Evolutionary conservation across 495 filamentous ascomycete species (phyloP).

Genomic region (Penicillium chermesinum): DNA sequence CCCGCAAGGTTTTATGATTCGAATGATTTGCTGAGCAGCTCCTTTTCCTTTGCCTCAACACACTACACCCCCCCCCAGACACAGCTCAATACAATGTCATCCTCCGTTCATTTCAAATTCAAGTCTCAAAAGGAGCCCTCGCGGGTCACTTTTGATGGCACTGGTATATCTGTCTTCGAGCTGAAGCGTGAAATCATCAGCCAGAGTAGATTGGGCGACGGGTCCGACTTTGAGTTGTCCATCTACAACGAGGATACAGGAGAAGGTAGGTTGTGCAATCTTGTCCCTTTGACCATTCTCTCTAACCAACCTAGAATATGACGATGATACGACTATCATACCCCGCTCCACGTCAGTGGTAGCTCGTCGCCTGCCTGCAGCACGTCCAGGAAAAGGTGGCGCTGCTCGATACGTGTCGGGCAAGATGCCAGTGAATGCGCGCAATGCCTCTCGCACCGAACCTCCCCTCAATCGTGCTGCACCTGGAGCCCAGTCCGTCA

Average conservation of each 20-base stretch:
- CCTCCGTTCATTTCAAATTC: slow-evolving; percentile 99
- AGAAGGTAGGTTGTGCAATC: slow-evolving; percentile 59
- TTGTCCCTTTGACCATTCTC: background rate
- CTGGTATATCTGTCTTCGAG: slow-evolving; percentile 97
- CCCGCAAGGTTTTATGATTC: slow-evolving; percentile 28
- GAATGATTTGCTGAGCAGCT: slow-evolving; percentile 20
- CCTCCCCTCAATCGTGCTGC: slow-evolving; percentile 46
- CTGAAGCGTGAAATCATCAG: slow-evolving; percentile 97
- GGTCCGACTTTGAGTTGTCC: slow-evolving; percentile 91
- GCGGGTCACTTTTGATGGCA: slow-evolving; percentile 93
- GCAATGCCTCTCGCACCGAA: slow-evolving; percentile 72
- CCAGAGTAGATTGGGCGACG: slow-evolving; percentile 90
- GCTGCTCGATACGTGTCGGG: slow-evolving; percentile 95
- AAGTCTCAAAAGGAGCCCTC: slow-evolving; percentile 96
- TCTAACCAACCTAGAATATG: slow-evolving; percentile 61
- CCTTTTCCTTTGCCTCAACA: slow-evolving; percentile 12
- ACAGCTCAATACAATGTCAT: slow-evolving; percentile 73
- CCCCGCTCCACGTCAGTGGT: slow-evolving; percentile 90
- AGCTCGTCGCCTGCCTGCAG: slow-evolving; percentile 79
- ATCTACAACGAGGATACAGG: slow-evolving; percentile 87
- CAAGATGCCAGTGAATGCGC: slow-evolving; percentile 89
- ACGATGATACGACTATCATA: slow-evolving; percentile 94
- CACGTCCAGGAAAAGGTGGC: slow-evolving; percentile 72
- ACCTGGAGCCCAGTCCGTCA: slow-evolving; percentile 39
- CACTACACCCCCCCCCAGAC: slow-evolving; percentile 28